Conservation (phyloP, 495 filamentous ascomycete species). For the Xylona heveae region DNA sequence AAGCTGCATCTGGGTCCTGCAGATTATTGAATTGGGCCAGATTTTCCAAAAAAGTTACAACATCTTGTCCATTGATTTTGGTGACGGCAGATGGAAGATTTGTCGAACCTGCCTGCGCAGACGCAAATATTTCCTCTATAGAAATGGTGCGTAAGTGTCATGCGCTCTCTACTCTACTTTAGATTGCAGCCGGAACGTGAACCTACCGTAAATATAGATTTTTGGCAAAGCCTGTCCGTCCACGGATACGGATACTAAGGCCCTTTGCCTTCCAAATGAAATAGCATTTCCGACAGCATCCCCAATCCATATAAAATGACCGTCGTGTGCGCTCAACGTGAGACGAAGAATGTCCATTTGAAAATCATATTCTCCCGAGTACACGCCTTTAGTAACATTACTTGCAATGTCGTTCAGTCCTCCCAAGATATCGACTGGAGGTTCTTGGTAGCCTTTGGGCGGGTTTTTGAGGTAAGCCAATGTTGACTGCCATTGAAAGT, state of each 20-base stretch:
- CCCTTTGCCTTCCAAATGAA: conserved; percentile 20
- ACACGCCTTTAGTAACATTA: conserved; percentile 17
- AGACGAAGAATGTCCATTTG: conserved; percentile 24
- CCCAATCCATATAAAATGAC: conserved; percentile 17
- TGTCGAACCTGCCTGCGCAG: too few relatives aligned
- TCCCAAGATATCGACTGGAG: conserved; percentile 25
- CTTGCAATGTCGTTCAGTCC: conserved; percentile 21
- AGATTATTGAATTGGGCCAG: conserved; percentile 19
- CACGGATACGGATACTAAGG: conserved; percentile 23
- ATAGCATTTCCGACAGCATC: conserved; percentile 23
- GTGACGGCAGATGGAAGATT: conserved; percentile 23
- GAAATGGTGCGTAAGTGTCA: too few relatives aligned
- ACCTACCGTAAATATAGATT: conserved; percentile 18
- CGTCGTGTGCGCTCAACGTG: conserved; percentile 22
- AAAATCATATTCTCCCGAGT: conserved; percentile 28
- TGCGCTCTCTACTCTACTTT: too few relatives aligned
- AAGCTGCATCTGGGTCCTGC: conserved; percentile 27
- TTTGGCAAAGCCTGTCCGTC: conserved; percentile 27
- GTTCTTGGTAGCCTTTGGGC: conserved; percentile 31
- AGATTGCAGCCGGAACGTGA: background rate
- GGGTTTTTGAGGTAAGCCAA: conserved; percentile 31
- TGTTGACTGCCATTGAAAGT: conserved; percentile 38
- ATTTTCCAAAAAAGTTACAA: conserved; percentile 17
- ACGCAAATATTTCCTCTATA: too few relatives aligned
- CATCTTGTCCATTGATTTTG: conserved; percentile 23